Evolutionary conservation across 306 rosid genomes (phyloP), one percentile per base, ranked within the genome.

Genomic region (Crataegus laevigata): DNA sequence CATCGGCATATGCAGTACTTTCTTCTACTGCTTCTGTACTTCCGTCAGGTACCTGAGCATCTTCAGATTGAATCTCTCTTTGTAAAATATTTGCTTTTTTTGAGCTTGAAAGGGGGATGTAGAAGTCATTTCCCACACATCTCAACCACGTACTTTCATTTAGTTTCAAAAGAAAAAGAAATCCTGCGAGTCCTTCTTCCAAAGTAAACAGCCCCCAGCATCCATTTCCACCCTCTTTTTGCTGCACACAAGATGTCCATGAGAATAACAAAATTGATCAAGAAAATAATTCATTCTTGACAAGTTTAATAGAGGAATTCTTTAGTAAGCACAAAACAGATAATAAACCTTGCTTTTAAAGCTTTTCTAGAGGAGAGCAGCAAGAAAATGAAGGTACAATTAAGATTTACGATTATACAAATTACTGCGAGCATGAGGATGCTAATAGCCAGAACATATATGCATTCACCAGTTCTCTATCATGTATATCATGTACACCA

Each of bases 161-260:
- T 67, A 84, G 84, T 89, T 89, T 92, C 59, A 96, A 87, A 73
- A 92, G 97, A 87, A 90, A 96, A 84, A 89, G 89, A 82, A 92
- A 96, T 75, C 96, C 97, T 22, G 84, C 80, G 59, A 74, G 84
- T 70, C 87, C 89, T 89, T 88, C 99, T 69, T 84, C 98, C 75
- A 96, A 55, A 73, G 90, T 81, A 82, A 92, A 85, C 30, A 78
- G 68, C 52, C 79, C 89, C 36, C 81, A 85, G 75, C 82, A 79
- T 76, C 96, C 89, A 14, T 84, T 77, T 73, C 91, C 96, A 60
- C 77, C 85, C 54, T 86, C 91, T 75, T 81, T 88, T 81, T 86
- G 79, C 99, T 96, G 88, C 87, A 85, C 66, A 80, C 68, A 81
- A 69, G 77, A 71, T 43, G 66, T 50, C 75, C 66, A 47, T 21